Evolutionary conservation across 1,139 yeast genomes (phyloP).

Genomic region (Chernovozyma sophiae-reginae): DNA sequence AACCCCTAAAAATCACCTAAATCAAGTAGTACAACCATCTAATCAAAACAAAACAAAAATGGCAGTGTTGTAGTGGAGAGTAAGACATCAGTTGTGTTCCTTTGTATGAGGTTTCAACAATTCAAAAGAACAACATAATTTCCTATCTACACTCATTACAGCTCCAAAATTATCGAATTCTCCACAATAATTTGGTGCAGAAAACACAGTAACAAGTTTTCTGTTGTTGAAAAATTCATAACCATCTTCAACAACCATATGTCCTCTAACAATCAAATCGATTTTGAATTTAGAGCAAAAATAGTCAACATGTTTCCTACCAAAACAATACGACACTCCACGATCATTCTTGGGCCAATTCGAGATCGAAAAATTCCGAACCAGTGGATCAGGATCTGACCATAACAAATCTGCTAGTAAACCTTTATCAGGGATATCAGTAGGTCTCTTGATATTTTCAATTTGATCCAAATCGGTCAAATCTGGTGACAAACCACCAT

Average conservation of each 20-base stretch:
- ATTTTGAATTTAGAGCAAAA: constrained; percentile 69
- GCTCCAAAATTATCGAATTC: constrained; percentile 92
- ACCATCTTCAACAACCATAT: constrained; percentile 93
- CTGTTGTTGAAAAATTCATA: constrained; percentile 80
- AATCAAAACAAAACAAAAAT: too few species aligned
- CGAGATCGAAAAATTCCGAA: constrained; percentile 34
- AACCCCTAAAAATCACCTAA: too few species aligned
- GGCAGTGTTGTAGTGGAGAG: too few species aligned
- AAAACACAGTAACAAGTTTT: constrained; percentile 75
- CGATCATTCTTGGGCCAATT: constrained; percentile 84
- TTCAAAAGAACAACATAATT: constrained; percentile 78
- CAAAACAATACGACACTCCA: constrained; percentile 82
- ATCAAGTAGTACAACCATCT: too few species aligned
- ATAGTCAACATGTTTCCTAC: constrained; percentile 65
- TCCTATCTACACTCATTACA: constrained; percentile 77
- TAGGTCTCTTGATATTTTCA: constrained; percentile 69
- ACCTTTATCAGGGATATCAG: constrained; percentile 84
- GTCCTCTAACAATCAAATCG: constrained; percentile 81
- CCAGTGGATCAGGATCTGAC: constrained; percentile 79
- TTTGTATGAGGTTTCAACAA: constrained; percentile 66
- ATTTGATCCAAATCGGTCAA: constrained; percentile 63
- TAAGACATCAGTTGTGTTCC: too few species aligned
- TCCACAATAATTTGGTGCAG: constrained; percentile 91
- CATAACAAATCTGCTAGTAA: constrained; percentile 76
- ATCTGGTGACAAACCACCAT: constrained; percentile 85